Conservation (phyloP, 2,329 filamentous ascomycete genomes). For the Aspergillus sp. region DNA sequence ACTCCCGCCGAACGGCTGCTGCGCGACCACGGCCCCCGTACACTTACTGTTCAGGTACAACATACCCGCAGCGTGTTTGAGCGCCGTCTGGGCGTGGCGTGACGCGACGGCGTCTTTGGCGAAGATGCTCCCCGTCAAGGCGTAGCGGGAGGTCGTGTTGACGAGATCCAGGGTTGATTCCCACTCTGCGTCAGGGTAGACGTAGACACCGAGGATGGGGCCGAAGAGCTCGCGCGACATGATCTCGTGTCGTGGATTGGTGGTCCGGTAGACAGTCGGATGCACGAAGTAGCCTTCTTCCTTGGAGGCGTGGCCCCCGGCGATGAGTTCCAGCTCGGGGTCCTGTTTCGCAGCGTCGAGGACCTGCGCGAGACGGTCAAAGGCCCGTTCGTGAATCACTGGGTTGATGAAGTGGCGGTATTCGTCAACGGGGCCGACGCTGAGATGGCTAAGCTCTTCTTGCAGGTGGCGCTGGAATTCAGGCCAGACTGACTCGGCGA, state of each 20-base stretch:
- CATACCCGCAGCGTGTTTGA: constrained; percentile 58
- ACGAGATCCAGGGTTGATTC: constrained; percentile 51
- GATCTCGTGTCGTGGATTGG: constrained; percentile 70
- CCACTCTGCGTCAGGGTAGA: constrained; percentile 71
- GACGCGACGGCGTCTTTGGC: constrained; percentile 46
- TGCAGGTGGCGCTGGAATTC: constrained; percentile 67
- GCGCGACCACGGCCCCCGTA: constrained; percentile 56
- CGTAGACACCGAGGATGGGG: constrained; percentile 69
- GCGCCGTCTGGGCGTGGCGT: constrained; percentile 50
- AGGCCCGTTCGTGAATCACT: constrained; percentile 79
- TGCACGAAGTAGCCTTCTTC: constrained; percentile 73
- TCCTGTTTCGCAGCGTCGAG: constrained; percentile 77
- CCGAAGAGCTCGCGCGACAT: constrained; percentile 79
- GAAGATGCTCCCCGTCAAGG: constrained; percentile 43
- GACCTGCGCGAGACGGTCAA: constrained; percentile 72
- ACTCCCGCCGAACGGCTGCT: constrained; percentile 57
- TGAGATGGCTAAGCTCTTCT: constrained; percentile 62
- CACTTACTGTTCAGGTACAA: constrained; percentile 61
- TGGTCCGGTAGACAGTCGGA: constrained; percentile 76
- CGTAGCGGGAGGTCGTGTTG: constrained; percentile 40
- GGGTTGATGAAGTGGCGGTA: constrained; percentile 72
- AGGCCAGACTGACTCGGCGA: constrained; percentile 70
- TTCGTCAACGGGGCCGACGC: constrained; percentile 67
- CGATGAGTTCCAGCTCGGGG: constrained; percentile 68
- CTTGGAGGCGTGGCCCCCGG: constrained; percentile 71